These are phyloP conservation scores for Mycocentrospora acerina DNA, from an alignment of 2,329 filamentous ascomycete genomes.

Conservation along the genomic window DNA sequence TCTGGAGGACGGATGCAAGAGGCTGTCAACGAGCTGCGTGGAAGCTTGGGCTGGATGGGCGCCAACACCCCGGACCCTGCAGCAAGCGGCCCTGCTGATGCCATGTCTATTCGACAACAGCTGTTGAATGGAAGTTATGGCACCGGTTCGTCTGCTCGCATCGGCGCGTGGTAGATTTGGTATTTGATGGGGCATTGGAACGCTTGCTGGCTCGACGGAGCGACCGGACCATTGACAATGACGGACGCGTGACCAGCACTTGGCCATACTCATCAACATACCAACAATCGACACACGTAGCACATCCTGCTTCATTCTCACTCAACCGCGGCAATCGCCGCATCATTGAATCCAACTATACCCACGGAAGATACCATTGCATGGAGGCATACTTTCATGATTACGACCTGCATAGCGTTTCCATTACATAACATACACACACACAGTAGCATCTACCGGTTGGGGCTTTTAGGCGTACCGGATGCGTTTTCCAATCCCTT, in stretches of 20 bases:
- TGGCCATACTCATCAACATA: background rate
- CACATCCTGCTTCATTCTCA: background rate
- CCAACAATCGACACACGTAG: no score
- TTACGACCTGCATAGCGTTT: constrained; percentile 44
- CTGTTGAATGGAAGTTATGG: constrained; percentile 60
- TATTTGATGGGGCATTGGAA: background rate
- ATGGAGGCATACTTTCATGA: constrained; percentile 24
- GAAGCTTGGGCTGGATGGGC: constrained; percentile 77
- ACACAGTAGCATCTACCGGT: constrained; percentile 26
- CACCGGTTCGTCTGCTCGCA: constrained; percentile 54
- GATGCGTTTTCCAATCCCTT: constrained; percentile 8
- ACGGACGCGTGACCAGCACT: background rate
- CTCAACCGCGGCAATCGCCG: background rate
- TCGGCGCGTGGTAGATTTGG: constrained; percentile 55
- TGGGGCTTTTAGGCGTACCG: constrained; percentile 15
- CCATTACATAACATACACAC: constrained; percentile 17
- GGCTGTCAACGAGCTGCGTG: constrained; percentile 75
- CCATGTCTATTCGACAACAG: constrained; percentile 47
- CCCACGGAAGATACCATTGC: constrained; percentile 15
- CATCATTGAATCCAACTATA: constrained; percentile 11
- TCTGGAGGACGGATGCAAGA: constrained; percentile 79
- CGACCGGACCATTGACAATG: background rate
- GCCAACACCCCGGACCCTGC: constrained; percentile 33
- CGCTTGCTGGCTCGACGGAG: constrained; percentile 1
- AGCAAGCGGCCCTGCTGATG: constrained; percentile 25